Percentiles rank a stretch among this genome's conserved stretches.
Evolutionary conservation across 1,284 basidiomycete genomes (phyloP).

Genomic region (Cystobasidiaceae sp.): DNA sequence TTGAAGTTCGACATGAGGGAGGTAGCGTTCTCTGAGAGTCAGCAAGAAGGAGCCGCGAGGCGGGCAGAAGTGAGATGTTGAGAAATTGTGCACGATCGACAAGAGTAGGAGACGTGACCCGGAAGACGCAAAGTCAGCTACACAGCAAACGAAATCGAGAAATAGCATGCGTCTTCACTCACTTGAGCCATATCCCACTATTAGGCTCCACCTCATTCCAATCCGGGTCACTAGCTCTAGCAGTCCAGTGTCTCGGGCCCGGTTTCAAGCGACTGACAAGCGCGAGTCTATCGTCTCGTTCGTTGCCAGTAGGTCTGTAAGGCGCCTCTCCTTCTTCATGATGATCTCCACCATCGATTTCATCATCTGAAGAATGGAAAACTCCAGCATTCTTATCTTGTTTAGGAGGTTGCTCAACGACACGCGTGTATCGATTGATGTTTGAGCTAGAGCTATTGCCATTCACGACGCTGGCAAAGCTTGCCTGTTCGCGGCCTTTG

Average conservation of each 20-base stretch:
- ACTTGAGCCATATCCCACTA: slow-evolving; percentile 78
- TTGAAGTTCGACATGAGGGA: slow-evolving; percentile 71
- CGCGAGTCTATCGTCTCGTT: slow-evolving; percentile 44
- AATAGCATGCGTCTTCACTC: slow-evolving; percentile 47
- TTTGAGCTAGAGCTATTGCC: too few species aligned
- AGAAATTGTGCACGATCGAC: slow-evolving; percentile 5
- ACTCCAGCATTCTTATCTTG: too few species aligned
- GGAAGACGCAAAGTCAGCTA: too few species aligned
- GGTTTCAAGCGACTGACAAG: slow-evolving; percentile 66
- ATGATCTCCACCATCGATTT: too few species aligned
- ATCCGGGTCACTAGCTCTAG: slow-evolving; percentile 61
- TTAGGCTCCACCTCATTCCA: slow-evolving; percentile 79
- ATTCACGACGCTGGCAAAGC: too few species aligned
- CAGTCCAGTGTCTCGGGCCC: slow-evolving; percentile 64
- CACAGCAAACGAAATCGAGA: too few species aligned
- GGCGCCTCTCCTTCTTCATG: too few species aligned
- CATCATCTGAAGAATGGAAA: too few species aligned
- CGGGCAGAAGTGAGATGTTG: background rate
- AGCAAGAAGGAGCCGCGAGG: background rate
- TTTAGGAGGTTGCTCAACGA: background rate
- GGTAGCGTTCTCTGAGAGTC: slow-evolving; percentile 58
- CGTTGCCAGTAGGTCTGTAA: background rate
- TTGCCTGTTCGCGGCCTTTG: slow-evolving; percentile 8
- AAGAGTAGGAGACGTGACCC: too few species aligned
- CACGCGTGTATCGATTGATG: background rate